phyloP scores from a whole-genome alignment of 306 rosid species.

The Vachellia pachyceras region DNA sequence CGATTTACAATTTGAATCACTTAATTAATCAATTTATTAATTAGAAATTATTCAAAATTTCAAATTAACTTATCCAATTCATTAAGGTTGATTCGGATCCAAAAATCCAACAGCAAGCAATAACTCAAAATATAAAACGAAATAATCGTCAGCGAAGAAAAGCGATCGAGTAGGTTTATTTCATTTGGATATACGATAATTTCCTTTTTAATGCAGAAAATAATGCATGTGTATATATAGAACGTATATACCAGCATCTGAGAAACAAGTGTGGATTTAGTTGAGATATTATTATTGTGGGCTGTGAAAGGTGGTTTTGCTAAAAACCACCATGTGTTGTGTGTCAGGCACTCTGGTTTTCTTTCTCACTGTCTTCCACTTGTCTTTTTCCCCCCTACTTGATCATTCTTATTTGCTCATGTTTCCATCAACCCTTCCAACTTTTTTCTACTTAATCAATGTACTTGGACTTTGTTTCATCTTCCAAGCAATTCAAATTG shows the following conservation, averaged over 20 bases:
- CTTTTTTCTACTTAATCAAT: background rate
- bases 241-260: too few species aligned
- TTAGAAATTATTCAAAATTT: too few species aligned
- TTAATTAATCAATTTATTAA: too few species aligned
- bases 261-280: constrained; percentile 60
- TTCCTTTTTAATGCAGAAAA: background rate
- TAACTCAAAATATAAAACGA: background rate
- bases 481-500: background rate
- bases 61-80: too few species aligned
- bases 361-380: constrained; percentile 33
- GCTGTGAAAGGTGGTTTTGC: constrained; percentile 57
- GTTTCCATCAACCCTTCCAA: background rate
- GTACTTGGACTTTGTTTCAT: constrained; percentile 10
- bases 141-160: too few species aligned
- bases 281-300: constrained; percentile 77
- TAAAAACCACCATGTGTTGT: constrained; percentile 58
- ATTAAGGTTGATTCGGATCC: too few species aligned
- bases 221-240: background rate
- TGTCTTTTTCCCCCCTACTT: background rate
- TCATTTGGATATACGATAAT: background rate
- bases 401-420: background rate
- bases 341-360: constrained; percentile 77
- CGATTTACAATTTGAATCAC: background rate
- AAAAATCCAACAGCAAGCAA: too few species aligned
- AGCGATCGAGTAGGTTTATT: background rate